Evolutionary conservation across 2,329 filamentous ascomycete genomes (phyloP).

Genomic region (Metarhizium robertsii): DNA sequence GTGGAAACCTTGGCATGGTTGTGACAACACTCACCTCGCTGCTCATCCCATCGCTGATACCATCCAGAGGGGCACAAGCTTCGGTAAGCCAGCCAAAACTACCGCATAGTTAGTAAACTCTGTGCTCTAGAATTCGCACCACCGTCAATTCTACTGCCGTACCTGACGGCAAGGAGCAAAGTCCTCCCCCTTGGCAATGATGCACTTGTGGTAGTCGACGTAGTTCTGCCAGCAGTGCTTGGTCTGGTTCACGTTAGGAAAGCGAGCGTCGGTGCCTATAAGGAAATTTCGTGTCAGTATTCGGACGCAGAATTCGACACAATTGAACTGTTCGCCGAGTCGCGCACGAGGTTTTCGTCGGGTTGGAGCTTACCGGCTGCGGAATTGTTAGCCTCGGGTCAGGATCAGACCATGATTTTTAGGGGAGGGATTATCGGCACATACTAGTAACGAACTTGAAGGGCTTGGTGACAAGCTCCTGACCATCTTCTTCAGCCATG

Average conservation of each 20-base stretch:
- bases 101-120: conserved; percentile 13
- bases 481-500: conserved; percentile 81
- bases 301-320: not conserved
- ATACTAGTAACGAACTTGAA: conserved; percentile 99
- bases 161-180: conserved; percentile 97
- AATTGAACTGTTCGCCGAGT: conserved; percentile 19
- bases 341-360: conserved; percentile 8
- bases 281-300: conserved; percentile 8
- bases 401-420: conserved; percentile 25
- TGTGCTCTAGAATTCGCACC: not conserved
- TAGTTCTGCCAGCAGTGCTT: conserved; percentile 99
- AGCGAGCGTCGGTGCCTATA: conserved; percentile 94
- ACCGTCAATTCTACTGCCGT: conserved; percentile 20
- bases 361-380: conserved; percentile 33
- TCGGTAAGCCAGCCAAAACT: conserved; percentile 97
- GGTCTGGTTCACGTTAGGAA: conserved; percentile 96
- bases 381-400: conserved; percentile 32
- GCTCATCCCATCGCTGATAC: conserved; percentile 93
- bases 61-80: conserved; percentile 95
- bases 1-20: not conserved
- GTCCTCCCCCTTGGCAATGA: conserved; percentile 95
- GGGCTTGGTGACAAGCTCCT: conserved; percentile 83
- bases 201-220: conserved; percentile 99
- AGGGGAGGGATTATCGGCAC: conserved; percentile 33
- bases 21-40: conserved; percentile 62